Evolutionary conservation across 495 filamentous ascomycete genomes (phyloP).

Genomic region (Aspergillus affinis): DNA sequence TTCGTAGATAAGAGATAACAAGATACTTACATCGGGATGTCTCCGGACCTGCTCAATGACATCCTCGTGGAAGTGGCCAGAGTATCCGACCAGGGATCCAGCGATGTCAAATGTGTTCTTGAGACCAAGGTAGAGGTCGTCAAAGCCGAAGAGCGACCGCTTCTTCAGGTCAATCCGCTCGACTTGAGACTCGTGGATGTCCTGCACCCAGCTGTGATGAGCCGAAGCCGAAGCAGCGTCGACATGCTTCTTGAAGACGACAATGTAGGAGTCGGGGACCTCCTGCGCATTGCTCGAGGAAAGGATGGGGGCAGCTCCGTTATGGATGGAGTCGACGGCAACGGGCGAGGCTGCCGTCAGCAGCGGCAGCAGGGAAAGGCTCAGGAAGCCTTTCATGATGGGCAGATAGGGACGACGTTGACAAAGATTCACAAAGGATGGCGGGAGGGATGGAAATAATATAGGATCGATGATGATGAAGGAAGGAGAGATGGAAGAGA

Average conservation of each 20-base stretch:
- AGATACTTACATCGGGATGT: slow-evolving; percentile 89
- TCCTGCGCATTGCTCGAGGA: slow-evolving; percentile 72
- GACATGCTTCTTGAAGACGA: slow-evolving; percentile 98
- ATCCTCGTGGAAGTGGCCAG: slow-evolving; percentile 92
- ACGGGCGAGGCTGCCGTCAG: slow-evolving; percentile 74
- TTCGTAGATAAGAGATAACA: slow-evolving; percentile 6
- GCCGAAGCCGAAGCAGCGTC: slow-evolving; percentile 59
- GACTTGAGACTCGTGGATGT: slow-evolving; percentile 56
- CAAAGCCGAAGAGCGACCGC: slow-evolving; percentile 74
- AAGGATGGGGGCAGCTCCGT: slow-evolving; percentile 83
- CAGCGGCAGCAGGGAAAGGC: slow-evolving; percentile 63
- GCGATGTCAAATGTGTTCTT: slow-evolving; percentile 96
- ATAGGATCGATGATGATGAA: slow-evolving; percentile 21
- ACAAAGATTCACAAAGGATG: slow-evolving; percentile 18
- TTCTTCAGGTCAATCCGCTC: slow-evolving; percentile 83
- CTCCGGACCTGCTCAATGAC: slow-evolving; percentile 91
- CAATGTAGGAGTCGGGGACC: slow-evolving; percentile 90
- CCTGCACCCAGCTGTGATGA: slow-evolving; percentile 92
- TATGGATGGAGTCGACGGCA: slow-evolving; percentile 76
- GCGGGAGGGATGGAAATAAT: slow-evolving; percentile 26
- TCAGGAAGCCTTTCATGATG: slow-evolving; percentile 73
- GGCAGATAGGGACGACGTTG: slow-evolving; percentile 46
- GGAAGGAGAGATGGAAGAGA: slow-evolving; percentile 24
- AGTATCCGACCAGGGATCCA: slow-evolving; percentile 81
- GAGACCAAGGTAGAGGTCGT: slow-evolving; percentile 75